Evolutionary conservation across 805 yeast genomes (phyloP), one percentile per base, ranked within the genome.

Genomic region (Isabelozyma rhagii): DNA sequence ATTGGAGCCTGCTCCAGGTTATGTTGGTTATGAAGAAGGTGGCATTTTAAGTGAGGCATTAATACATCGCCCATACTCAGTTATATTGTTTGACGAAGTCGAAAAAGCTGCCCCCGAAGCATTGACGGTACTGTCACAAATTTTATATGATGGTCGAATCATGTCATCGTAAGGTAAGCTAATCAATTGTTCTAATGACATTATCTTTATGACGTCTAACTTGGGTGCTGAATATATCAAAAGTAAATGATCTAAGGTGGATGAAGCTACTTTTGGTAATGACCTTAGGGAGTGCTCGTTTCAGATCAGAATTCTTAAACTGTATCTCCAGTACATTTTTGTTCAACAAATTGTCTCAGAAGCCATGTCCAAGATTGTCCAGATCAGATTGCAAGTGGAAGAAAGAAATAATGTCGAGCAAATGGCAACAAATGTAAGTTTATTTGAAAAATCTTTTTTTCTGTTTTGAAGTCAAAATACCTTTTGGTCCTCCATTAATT

Each of bases 51-150:
- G 98, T 6, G 96, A 94, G 61, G 96, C 94, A 56, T 78, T 94
- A 49, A 80, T 89, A 53, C 82, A 97, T 63, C 85, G 87, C 53
- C 99, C 99, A 49, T 94, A 94, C 72, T 89, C 97, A 5, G 99
- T 94, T n/a, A 79, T 94, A 40, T 77, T 94, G 53, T 94, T 94
- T 63, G 99, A 94, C 71, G 99, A 94, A 74, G 97, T 94, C 49
- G 99, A 94, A 66, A 94, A 94, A 71, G 99, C 99, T 14, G 97
- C 97, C 6, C 99, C 99, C 1, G 98, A 93, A 67, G 99, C 94
- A 2, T 77, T 93, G 64, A 94, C 97, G 8, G 87, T 94, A 17
- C 77, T 94, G 61, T 78, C 94, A 58, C 99, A 94, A 70, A 82
- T 94, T 73, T 76, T 94, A 53, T 99, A 94, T 63, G 99, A 94